These are phyloP conservation scores for Fragilariopsis cylindrus DNA, from an alignment of 108 stramenopile genomes.

Conservation along the genomic window DNA sequence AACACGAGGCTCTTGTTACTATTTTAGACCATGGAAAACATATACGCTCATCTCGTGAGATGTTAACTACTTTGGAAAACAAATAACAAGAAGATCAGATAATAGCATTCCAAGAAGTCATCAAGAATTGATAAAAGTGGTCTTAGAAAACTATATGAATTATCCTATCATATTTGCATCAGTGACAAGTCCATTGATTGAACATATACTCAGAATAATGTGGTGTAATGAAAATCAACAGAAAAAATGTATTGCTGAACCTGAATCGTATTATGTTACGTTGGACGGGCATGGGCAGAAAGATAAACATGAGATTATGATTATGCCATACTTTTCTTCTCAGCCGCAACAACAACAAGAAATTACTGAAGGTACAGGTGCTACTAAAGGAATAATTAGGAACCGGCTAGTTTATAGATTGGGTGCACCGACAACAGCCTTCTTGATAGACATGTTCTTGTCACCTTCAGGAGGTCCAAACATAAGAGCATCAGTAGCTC, in stretches of 20 bases:
- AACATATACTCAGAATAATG: conserved; percentile 50
- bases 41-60: not conserved
- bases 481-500: conserved; percentile 53
- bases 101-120: conserved; percentile 6
- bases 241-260: conserved; percentile 45
- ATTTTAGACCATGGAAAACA: conserved; percentile 1
- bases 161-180: conserved; percentile 28
- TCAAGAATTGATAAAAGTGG: not conserved
- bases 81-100: not conserved
- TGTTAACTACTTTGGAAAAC: not conserved
- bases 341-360: not conserved
- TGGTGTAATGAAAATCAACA: conserved; percentile 63
- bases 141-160: conserved; percentile 2
- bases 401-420: conserved; percentile 43
- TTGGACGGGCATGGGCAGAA: conserved; percentile 73
- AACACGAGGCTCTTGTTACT: not conserved
- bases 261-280: conserved; percentile 60
- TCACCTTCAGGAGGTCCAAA: conserved; percentile 58
- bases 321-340: conserved; percentile 45
- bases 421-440: conserved; percentile 43
- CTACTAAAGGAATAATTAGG: not conserved
- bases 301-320: conserved; percentile 54
- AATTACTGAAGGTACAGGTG: not conserved
- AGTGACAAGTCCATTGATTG: conserved; percentile 45
- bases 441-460: conserved; percentile 61